phyloP scores from a whole-genome alignment of 306 rosid species.

The Vigna nakashimae region DNA sequence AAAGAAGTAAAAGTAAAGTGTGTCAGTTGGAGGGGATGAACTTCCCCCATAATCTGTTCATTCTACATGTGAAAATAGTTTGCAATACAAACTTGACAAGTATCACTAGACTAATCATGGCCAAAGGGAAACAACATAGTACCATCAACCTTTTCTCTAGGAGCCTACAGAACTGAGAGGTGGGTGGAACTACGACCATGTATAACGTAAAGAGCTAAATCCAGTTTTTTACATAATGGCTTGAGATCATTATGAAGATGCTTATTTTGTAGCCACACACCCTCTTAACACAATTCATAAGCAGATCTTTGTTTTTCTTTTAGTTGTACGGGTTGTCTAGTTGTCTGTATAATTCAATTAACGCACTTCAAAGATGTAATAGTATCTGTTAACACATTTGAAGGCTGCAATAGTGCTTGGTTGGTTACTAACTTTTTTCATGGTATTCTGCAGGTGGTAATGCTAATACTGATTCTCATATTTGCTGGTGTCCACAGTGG shows the following conservation, averaged over 20 bases:
- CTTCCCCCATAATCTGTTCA: background rate
- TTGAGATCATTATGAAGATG: slow-evolving; percentile 19
- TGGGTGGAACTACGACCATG: background rate
- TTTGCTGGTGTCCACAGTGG: slow-evolving; percentile 92
- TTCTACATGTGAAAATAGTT: background rate
- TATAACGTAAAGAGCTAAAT: background rate
- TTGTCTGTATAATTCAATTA: background rate
- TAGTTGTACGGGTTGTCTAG: slow-evolving; percentile 1
- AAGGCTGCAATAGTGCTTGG: slow-evolving; percentile 14
- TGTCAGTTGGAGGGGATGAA: background rate
- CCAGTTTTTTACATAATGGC: background rate
- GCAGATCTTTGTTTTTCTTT: slow-evolving; percentile 22
- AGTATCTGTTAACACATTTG: background rate
- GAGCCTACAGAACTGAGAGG: background rate
- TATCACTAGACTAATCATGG: background rate
- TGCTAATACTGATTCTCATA: slow-evolving; percentile 69
- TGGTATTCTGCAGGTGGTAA: slow-evolving; percentile 73
- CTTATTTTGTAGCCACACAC: background rate
- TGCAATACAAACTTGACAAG: background rate
- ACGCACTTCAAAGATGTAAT: background rate
- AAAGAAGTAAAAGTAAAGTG: background rate
- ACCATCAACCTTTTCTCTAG: background rate
- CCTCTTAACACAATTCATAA: background rate
- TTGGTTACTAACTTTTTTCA: slow-evolving; percentile 37
- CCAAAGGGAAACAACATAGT: background rate